Evolutionary conservation across 2,329 filamentous ascomycete genomes (phyloP).

Genomic region (Penicillium occitanis): DNA sequence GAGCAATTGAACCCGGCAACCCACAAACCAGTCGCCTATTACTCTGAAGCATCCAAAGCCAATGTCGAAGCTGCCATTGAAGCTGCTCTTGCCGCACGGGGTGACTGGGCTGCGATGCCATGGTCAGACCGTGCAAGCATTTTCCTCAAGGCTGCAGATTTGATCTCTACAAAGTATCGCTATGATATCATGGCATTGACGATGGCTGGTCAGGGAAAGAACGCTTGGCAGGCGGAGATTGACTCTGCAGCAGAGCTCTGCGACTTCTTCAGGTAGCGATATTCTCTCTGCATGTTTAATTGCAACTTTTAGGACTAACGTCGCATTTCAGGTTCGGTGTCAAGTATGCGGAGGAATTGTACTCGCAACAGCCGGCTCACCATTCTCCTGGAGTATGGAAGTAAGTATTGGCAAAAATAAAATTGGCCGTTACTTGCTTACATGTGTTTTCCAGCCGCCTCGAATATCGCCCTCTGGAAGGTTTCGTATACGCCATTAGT

Average conservation of each 20-base stretch:
- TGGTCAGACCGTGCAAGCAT: slow-evolving; percentile 89
- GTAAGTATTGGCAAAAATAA: slow-evolving; percentile 34
- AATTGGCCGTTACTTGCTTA: not conserved
- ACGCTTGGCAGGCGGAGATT: slow-evolving; percentile 99
- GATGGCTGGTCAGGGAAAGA: slow-evolving; percentile 96
- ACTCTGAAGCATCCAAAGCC: slow-evolving; percentile 74
- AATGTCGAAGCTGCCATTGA: slow-evolving; percentile 80
- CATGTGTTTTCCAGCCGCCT: slow-evolving; percentile 54
- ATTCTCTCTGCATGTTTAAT: not conserved
- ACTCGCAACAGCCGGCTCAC: slow-evolving; percentile 81
- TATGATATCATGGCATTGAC: slow-evolving; percentile 96
- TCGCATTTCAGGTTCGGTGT: slow-evolving; percentile 69
- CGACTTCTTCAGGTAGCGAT: slow-evolving; percentile 72
- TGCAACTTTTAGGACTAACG: slow-evolving; percentile 1
- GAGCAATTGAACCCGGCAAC: slow-evolving; percentile 81
- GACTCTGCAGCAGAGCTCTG: slow-evolving; percentile 88
- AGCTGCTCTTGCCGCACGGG: slow-evolving; percentile 80
- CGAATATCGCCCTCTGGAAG: slow-evolving; percentile 85
- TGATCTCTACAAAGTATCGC: slow-evolving; percentile 87
- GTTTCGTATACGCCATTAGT: slow-evolving; percentile 89
- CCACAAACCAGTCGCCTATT: slow-evolving; percentile 76
- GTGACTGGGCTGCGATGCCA: slow-evolving; percentile 79
- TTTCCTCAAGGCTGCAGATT: slow-evolving; percentile 93
- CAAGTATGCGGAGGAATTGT: slow-evolving; percentile 87
- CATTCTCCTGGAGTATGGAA: slow-evolving; percentile 87